Percentiles rank a stretch among this genome's conserved stretches.
These are phyloP conservation scores for Orbilia blumenaviensis DNA, from an alignment of 2,329 filamentous ascomycete genomes.

Conservation along the genomic window DNA sequence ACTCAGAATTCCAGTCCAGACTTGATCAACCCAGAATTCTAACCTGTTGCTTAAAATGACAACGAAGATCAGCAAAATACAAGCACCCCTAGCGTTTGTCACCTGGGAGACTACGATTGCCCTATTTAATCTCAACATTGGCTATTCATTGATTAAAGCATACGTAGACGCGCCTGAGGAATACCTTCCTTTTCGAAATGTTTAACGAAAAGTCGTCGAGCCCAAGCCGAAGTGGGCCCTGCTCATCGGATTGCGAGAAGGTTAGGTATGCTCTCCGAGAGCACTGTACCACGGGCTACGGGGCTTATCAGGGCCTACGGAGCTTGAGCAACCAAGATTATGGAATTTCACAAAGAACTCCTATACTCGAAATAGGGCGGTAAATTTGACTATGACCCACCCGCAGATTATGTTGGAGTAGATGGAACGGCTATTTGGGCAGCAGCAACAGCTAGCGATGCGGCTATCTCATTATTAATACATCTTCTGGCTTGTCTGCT, in stretches of 20 bases:
- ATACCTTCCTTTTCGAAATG: slow-evolving; percentile 34
- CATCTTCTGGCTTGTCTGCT: slow-evolving; percentile 61
- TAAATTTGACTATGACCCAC: slow-evolving; percentile 2
- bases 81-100: neutral
- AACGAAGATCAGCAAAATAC: slow-evolving; percentile 9
- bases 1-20: too few relatives aligned
- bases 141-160: slow-evolving; percentile 43
- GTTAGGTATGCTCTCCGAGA: slow-evolving; percentile 38
- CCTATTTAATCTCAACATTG: slow-evolving; percentile 44
- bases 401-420: slow-evolving; percentile 55
- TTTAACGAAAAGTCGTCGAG: slow-evolving; percentile 12
- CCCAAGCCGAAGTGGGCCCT: slow-evolving; percentile 30
- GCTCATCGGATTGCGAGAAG: slow-evolving; percentile 34
- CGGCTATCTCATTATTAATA: slow-evolving; percentile 56
- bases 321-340: slow-evolving; percentile 51
- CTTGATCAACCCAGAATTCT: too few relatives aligned
- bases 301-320: slow-evolving; percentile 48
- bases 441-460: slow-evolving; percentile 58
- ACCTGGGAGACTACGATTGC: slow-evolving; percentile 28
- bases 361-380: slow-evolving; percentile 1
- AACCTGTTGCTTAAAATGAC: neutral
- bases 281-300: slow-evolving; percentile 27
- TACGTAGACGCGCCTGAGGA: slow-evolving; percentile 23
- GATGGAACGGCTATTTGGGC: slow-evolving; percentile 59
- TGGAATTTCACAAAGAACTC: neutral